Evolutionary conservation across 495 filamentous ascomycete genomes (phyloP).

Genomic region (Choiromyces venosus): DNA sequence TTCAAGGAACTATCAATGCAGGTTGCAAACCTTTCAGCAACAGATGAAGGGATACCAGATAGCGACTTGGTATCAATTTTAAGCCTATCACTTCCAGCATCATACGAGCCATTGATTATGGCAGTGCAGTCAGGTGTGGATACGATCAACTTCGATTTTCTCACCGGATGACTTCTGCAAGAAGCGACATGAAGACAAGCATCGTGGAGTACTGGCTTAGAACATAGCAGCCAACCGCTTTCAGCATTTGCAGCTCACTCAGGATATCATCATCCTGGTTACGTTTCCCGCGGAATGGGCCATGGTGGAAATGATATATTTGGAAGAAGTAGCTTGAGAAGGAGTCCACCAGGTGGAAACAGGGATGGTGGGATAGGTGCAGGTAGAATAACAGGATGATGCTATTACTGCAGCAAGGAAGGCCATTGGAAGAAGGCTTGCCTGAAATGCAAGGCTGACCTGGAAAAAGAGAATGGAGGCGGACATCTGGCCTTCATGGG

Average conservation of each 20-base stretch:
- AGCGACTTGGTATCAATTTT: neutral
- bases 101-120: neutral
- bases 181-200: neutral
- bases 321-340: too few relatives aligned
- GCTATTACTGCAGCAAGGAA: neutral
- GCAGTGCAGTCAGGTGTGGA: neutral
- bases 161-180: neutral
- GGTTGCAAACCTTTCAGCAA: neutral
- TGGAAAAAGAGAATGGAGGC: neutral
- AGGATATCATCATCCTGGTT: neutral
- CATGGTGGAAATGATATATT: too few relatives aligned
- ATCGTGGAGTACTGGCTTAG: neutral
- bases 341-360: too few relatives aligned
- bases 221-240: too few relatives aligned
- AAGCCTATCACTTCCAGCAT: neutral
- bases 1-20: neutral
- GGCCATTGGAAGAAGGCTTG: neutral
- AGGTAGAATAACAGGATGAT: neutral
- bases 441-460: neutral
- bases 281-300: too few relatives aligned
- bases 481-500: neutral
- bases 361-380: too few relatives aligned
- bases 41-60: neutral
- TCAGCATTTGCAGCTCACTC: too few relatives aligned
- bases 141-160: neutral